These are phyloP conservation scores for Aspergillus versicolor DNA, from an alignment of 2,329 filamentous ascomycete genomes.

Conservation along the genomic window DNA sequence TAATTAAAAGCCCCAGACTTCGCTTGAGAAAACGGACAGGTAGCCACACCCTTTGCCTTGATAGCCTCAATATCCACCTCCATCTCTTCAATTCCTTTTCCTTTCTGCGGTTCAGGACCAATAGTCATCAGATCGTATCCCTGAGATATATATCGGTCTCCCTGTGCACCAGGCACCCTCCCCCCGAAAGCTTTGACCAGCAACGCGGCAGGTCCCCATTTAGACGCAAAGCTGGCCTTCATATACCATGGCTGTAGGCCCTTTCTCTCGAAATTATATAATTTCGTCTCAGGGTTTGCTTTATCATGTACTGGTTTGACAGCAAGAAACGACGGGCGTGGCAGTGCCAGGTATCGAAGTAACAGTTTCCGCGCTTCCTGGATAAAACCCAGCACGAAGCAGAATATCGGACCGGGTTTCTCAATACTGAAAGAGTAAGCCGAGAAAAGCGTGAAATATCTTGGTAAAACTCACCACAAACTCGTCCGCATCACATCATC, in stretches of 20 bases:
- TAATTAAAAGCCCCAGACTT: background rate
- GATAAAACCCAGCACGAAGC: background rate
- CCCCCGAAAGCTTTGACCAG: constrained; percentile 21
- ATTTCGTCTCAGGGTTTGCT: constrained; percentile 11
- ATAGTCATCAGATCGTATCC: constrained; percentile 23
- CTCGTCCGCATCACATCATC: constrained; percentile 20
- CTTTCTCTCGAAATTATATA: constrained; percentile 17
- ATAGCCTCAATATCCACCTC: constrained; percentile 13
- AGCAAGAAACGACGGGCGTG: background rate
- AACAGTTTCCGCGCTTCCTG: background rate
- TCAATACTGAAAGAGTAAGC: constrained; percentile 6
- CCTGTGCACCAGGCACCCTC: constrained; percentile 17
- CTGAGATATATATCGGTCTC: constrained; percentile 13
- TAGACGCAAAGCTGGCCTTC: constrained; percentile 20
- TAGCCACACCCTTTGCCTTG: constrained; percentile 11
- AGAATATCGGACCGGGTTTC: background rate
- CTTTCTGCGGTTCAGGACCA: constrained; percentile 18
- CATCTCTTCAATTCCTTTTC: constrained; percentile 20
- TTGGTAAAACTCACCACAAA: constrained; percentile 12
- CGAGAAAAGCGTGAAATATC: too few relatives aligned
- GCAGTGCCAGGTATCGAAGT: constrained; percentile 8
- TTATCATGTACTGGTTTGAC: constrained; percentile 3
- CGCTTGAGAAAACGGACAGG: constrained; percentile 17
- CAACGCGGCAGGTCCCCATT: constrained; percentile 20
- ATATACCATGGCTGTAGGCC: constrained; percentile 28